phyloP scores from a whole-genome alignment of 1,284 basidiomycete species.

The Moesziomyces antarcticus region DNA sequence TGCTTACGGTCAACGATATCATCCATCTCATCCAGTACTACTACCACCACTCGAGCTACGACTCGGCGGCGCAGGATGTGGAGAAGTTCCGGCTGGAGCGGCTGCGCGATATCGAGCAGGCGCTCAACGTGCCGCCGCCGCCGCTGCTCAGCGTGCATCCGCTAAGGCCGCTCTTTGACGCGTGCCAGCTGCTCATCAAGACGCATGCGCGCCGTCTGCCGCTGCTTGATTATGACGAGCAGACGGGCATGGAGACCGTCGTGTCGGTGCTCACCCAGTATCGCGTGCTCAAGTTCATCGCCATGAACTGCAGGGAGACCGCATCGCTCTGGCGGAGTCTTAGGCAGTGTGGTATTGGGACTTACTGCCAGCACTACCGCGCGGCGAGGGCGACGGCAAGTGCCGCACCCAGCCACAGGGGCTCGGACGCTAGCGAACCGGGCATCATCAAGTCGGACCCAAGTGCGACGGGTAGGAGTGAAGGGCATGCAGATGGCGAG shows the following conservation, averaged over 20 bases:
- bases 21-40: slow-evolving; percentile 67
- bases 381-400: slow-evolving; percentile 1
- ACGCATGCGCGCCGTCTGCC: slow-evolving; percentile 95
- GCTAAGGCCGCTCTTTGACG: slow-evolving; percentile 84
- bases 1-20: slow-evolving; percentile 67
- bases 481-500: slow-evolving; percentile 4
- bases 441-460: slow-evolving; percentile 20
- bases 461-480: slow-evolving; percentile 21
- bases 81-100: slow-evolving; percentile 89
- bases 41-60: slow-evolving; percentile 73
- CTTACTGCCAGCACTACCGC: slow-evolving; percentile 75
- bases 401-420: slow-evolving; percentile 15
- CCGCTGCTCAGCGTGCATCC: slow-evolving; percentile 91
- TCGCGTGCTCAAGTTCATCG: slow-evolving; percentile 95
- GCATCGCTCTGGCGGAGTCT: slow-evolving; percentile 75
- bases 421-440: slow-evolving; percentile 40
- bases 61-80: slow-evolving; percentile 87
- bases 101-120: slow-evolving; percentile 83
- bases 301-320: slow-evolving; percentile 78
- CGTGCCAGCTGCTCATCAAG: slow-evolving; percentile 88
- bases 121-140: slow-evolving; percentile 89
- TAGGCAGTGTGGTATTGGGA: slow-evolving; percentile 89
- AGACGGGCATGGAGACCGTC: slow-evolving; percentile 94
- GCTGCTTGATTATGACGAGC: slow-evolving; percentile 89
- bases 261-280: slow-evolving; percentile 97